Base-by-base conservation (phyloP, 306 rosid species). In the Citrullus mucosospermus region DNA sequence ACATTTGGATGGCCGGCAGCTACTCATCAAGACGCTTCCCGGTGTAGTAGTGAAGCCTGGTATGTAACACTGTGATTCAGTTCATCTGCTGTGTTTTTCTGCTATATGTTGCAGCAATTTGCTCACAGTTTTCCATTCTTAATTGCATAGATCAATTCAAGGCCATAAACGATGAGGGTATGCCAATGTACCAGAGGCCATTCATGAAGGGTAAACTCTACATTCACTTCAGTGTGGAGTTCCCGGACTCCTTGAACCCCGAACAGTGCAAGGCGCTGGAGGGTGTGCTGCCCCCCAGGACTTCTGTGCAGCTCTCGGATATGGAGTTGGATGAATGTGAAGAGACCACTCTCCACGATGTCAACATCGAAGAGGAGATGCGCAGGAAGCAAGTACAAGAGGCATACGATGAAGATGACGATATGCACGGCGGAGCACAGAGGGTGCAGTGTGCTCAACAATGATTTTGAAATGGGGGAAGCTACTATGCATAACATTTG, bases 281-380 rank as follows among this genome's bases (percentile, higher is more conserved):
- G 82, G 71, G 86, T 12, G 95, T 89, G 43, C 85, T 95, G 50
- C 98, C 96, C 0, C 84, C 95, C 6, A 88, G 80, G 85, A 68
- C 86, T 6, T 85, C 92, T 0, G 79, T 77, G 2, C 95, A 88
- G 84, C 89, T 95, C 43, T 87, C 98, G 1, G 98, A 95, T 81
- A 95, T 95, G 97, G 98, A 95, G 82, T 71, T 95, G 34, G 98
- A 95, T 25, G 98, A 95, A 76, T 95, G 96, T 11, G 98, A 95
- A 85, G 98, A 95, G 83, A 95, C 98, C 2, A 92, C 98, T 9
- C 91, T 95, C 53, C 93, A 95, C 48, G 98, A 95, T 50, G 97
- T 95, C 8, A 92, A 95, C 65, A 89, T 95, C 55, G 97, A 95
- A 80, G 96, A 95, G 46, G 97, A 95, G 85, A 68, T 84, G 82